Conservation (phyloP, 2,329 filamentous ascomycete genomes). For the Catunica adiposa region DNA sequence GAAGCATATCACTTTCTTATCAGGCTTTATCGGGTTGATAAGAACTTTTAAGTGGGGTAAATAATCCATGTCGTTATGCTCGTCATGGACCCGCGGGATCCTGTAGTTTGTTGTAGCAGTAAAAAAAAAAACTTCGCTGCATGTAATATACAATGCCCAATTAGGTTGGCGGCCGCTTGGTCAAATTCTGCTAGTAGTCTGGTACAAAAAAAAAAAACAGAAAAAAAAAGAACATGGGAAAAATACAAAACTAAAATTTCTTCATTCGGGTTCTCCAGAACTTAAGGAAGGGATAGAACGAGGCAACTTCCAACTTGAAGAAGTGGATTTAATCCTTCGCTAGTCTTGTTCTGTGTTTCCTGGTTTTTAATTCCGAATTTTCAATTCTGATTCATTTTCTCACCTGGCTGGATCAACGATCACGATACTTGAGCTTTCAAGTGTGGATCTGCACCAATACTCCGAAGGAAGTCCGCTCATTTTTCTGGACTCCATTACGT, state of each 20-base stretch:
- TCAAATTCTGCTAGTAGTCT: not conserved
- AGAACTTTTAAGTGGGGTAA: constrained; percentile 1
- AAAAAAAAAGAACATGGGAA: too few relatives aligned
- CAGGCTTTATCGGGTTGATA: constrained; percentile 4
- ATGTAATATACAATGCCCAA: not conserved
- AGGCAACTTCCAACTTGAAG: not conserved
- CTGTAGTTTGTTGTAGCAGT: not conserved
- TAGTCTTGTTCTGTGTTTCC: not conserved
- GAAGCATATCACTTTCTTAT: not conserved
- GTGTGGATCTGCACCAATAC: too few relatives aligned
- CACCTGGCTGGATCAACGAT: too few relatives aligned
- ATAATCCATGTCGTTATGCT: not conserved
- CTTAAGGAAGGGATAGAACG: too few relatives aligned
- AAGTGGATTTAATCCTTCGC: not conserved
- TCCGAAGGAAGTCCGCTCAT: too few relatives aligned
- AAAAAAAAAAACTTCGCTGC: not conserved
- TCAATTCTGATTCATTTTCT: not conserved
- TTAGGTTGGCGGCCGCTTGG: not conserved
- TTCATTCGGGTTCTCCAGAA: too few relatives aligned
- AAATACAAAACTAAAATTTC: too few relatives aligned
- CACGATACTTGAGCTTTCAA: not conserved
- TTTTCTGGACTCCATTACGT: too few relatives aligned
- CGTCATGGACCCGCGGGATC: not conserved
- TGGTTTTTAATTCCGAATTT: not conserved
- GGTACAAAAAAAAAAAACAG: too few relatives aligned